A percentile compares a stretch with the other conserved stretches of the same genome.
Evolutionary conservation across 2,329 filamentous ascomycete genomes (phyloP).

Genomic region (Triangularia verruculosa): DNA sequence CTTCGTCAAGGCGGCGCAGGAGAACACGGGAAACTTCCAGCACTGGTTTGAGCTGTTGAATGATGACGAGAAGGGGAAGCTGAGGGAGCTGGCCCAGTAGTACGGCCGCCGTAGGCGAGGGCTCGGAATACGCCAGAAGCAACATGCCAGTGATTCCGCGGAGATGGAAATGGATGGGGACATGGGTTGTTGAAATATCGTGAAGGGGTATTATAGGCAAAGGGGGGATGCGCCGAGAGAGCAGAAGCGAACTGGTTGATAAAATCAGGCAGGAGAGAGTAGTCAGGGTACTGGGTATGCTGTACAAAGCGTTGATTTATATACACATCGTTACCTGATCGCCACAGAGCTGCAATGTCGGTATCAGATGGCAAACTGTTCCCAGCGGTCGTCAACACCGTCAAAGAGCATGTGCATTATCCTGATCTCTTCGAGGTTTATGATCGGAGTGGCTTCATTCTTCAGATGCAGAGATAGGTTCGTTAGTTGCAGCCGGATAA

Average conservation of each 20-base stretch:
- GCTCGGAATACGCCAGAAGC: neutral
- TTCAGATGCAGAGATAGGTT: too few relatives aligned
- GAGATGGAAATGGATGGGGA: too few relatives aligned
- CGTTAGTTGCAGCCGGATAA: too few relatives aligned
- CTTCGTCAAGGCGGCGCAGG: slow-evolving; percentile 61
- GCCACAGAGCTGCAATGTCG: too few relatives aligned
- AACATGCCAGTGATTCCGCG: too few relatives aligned
- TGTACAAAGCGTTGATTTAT: neutral
- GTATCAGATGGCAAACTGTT: too few relatives aligned
- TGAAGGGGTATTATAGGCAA: too few relatives aligned
- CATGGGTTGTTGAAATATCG: too few relatives aligned
- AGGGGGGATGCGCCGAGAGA: too few relatives aligned
- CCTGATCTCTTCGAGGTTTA: too few relatives aligned
- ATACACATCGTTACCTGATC: neutral
- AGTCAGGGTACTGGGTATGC: neutral
- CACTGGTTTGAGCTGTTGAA: slow-evolving; percentile 55
- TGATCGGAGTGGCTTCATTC: too few relatives aligned
- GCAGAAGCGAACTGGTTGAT: neutral
- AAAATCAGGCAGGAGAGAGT: neutral
- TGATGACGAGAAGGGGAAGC: slow-evolving; percentile 55
- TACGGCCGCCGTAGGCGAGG: neutral
- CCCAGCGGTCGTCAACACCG: neutral
- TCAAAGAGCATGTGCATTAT: too few relatives aligned
- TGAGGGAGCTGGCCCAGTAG: slow-evolving; percentile 46
- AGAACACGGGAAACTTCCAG: slow-evolving; percentile 55